Evolutionary conservation across 371 early-diverging fungal genomes (phyloP).

Genomic region (Thermomucor indicae-seudaticae): DNA sequence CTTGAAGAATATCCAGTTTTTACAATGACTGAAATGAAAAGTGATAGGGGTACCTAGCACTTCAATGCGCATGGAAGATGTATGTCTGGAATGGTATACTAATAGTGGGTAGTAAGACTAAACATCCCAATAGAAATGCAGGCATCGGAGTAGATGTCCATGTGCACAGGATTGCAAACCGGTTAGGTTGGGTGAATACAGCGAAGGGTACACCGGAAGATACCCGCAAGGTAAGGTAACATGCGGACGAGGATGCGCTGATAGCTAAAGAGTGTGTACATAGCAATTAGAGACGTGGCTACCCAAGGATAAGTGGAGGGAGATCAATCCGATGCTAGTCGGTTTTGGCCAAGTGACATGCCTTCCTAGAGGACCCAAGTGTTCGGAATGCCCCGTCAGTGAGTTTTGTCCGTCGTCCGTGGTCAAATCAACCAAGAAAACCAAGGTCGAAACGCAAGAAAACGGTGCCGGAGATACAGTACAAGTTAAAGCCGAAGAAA

Average conservation of each 20-base stretch:
- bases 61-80: slow-evolving; percentile 87
- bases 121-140: slow-evolving; percentile 41
- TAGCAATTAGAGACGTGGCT: slow-evolving; percentile 82
- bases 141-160: slow-evolving; percentile 99
- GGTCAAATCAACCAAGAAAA: slow-evolving; percentile 9
- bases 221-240: slow-evolving; percentile 60
- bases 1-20: too few relatives aligned
- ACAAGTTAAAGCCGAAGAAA: background rate
- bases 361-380: slow-evolving; percentile 74
- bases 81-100: slow-evolving; percentile 16
- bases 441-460: slow-evolving; percentile 12
- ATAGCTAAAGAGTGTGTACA: background rate
- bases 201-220: slow-evolving; percentile 72
- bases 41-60: slow-evolving; percentile 70
- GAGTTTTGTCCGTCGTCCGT: slow-evolving; percentile 69
- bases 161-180: slow-evolving; percentile 93
- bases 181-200: slow-evolving; percentile 86
- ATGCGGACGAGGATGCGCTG: background rate
- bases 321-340: slow-evolving; percentile 90
- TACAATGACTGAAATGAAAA: background rate
- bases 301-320: slow-evolving; percentile 83
- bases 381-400: slow-evolving; percentile 79
- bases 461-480: background rate
- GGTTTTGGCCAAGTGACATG: slow-evolving; percentile 96
- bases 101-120: background rate